Evolutionary conservation across 2,329 filamentous ascomycete species (phyloP).

Genomic region (Ophiostoma ulmi): DNA sequence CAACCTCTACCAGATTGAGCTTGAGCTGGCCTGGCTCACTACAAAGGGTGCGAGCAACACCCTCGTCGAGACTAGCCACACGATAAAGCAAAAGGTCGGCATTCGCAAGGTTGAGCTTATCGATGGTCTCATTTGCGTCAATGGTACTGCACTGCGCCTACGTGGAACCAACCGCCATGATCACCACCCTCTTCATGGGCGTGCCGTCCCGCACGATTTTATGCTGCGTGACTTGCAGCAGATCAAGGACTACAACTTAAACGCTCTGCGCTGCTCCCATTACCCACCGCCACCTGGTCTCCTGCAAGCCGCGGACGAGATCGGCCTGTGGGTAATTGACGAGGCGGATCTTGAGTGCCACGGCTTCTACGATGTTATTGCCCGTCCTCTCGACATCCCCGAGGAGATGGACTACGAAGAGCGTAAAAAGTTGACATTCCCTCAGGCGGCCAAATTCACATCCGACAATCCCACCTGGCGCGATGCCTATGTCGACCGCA

Average conservation of each 20-base stretch:
- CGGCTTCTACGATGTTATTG: conserved; percentile 48
- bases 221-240: conserved; percentile 57
- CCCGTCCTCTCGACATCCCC: conserved; percentile 48
- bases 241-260: conserved; percentile 69
- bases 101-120: conserved; percentile 61
- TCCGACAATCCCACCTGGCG: conserved; percentile 58
- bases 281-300: conserved; percentile 59
- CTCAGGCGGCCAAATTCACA: conserved; percentile 52
- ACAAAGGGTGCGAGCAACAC: not conserved
- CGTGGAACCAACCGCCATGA: conserved; percentile 66
- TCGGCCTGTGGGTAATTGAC: conserved; percentile 58
- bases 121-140: conserved; percentile 56
- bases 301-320: conserved; percentile 57
- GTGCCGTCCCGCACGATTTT: conserved; percentile 58
- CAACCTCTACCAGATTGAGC: conserved; percentile 52
- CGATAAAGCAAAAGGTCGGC: conserved; percentile 51
- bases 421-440: conserved; percentile 53
- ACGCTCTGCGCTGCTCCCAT: conserved; percentile 64
- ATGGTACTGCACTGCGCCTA: conserved; percentile 56
- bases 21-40: conserved; percentile 36
- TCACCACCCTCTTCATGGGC: conserved; percentile 59
- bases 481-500: conserved; percentile 62
- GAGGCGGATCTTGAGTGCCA: conserved; percentile 51
- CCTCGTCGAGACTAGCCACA: conserved; percentile 33
- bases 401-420: conserved; percentile 56